Base-by-base conservation (phyloP, 1,284 basidiomycete species). In the Ceratobasidium sp. region DNA sequence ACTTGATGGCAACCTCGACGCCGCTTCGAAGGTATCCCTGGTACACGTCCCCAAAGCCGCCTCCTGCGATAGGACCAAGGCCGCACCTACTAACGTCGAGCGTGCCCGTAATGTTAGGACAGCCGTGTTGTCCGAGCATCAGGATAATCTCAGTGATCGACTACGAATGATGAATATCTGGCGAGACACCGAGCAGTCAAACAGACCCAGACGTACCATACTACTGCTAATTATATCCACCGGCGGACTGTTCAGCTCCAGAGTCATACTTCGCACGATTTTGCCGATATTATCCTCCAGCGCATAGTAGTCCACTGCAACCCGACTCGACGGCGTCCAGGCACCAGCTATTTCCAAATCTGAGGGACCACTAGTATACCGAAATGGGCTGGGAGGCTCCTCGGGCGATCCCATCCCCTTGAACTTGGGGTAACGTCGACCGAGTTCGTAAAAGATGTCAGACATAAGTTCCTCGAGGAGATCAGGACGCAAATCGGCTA, bases 401-500 rank as follows among this genome's bases (percentile, higher is more conserved):
- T 2, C 37, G 9, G 34, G n/a, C 13, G 29, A 13, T n/a, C 19
- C n/a, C 56, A 29, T 16, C 56, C 39, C 56, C 13, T 59, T 59
- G 34, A 59, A 59, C n/a, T 59, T 59, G 0, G 98, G 98, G 82
- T 98, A 98, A 65, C 98, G 87, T 73, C 97, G 86, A 29, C 93
- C 90, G 51, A 59, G 56, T 22, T 59, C 56, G 24, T 59, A 59
- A n/a, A 59, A 59, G 14, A 59, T 59, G 19, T 59, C 56, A 14
- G 56, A 59, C 56, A 59, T 59, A 5, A 59, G 34, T 22, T 59
- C 56, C 34, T 59, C 14, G 14, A 59, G 34, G 14, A 59, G 34
- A n/a, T 59, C 56, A 34, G 31, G 16, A 11, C 56, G 34, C 14
- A 59, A n/a, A 19, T 59, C 16, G 19, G 34, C 56, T 31, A 59